Evolutionary conservation across 2,329 filamentous ascomycete species (phyloP), one percentile per base, ranked within the genome.

Genomic region (Colletotrichum chrysophilum): DNA sequence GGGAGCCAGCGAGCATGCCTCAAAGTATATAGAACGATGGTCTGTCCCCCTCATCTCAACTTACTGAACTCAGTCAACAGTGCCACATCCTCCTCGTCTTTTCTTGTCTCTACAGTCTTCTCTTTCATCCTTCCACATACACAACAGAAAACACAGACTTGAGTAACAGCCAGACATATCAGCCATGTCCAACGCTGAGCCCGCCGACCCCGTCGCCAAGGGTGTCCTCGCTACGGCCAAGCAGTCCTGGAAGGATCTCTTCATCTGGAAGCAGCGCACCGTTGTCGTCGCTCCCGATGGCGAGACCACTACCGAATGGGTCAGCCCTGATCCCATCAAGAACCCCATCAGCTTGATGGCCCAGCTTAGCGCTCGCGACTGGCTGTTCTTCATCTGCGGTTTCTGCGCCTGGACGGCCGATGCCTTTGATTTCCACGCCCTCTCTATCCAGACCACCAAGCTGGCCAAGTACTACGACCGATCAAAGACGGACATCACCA

Each of bases 401-500:
- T 92, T 96, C 81, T 84, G 89, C 38, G 93, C 94, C 18, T 96
- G 95, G 95, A 94, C 91, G 2, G 94, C 94, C 72, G 95, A 96
- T 82, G 94, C 94, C 5, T 96, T 96, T 82, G 94, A 96, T 84
- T 96, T 96, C 82, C 94, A 96, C 84, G 93, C 94, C 30, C 88
- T 96, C 10, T 94, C 93, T 6, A 94, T 96, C 78, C 94, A 96
- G 83, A 94, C 94, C 5, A 89, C 90, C 78, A 95, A 95, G 85
- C 87, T 96, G 28, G 89, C 88, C 64, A 79, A 86, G 55, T 88
- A 89, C 81, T 91, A 89, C 70, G 80, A 80, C 75, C 85, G 84
- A 21, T 87, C 86, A 66, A 91, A 91, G 76, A 94, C 94, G 1
- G 88, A 93, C 70, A 93, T 96, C 79, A 92, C 92, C 4, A 94